These are phyloP conservation scores for Codiaeum variegatum DNA, from an alignment of 441 rosid species.

Conservation along the genomic window DNA sequence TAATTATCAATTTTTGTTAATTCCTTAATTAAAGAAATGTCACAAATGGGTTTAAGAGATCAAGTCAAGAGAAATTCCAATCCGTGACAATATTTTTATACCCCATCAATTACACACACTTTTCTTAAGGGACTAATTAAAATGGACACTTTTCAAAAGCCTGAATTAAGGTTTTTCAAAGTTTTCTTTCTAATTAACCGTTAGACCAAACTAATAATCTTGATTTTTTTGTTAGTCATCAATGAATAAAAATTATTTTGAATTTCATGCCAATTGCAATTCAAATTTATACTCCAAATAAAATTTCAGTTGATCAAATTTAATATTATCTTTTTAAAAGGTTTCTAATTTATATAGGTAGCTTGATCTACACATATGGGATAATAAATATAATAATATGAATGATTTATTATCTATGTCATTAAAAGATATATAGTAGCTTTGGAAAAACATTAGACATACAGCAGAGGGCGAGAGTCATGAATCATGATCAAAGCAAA, in stretches of 20 bases:
- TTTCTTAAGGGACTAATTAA: neutral
- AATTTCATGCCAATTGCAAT: too few relatives aligned
- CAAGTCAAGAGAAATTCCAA: slow-evolving; percentile 19
- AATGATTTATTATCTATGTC: neutral
- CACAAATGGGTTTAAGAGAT: neutral
- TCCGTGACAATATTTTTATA: neutral
- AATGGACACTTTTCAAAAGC: slow-evolving; percentile 18
- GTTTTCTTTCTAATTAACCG: neutral
- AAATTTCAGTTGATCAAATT: too few relatives aligned
- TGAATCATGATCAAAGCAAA: slow-evolving; percentile 1
- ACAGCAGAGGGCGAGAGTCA: neutral
- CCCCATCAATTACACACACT: neutral
- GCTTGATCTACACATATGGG: neutral
- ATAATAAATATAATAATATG: too few relatives aligned
- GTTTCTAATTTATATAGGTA: neutral
- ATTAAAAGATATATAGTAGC: neutral
- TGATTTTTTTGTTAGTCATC: too few relatives aligned
- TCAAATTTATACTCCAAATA: too few relatives aligned
- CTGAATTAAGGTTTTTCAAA: slow-evolving; percentile 10
- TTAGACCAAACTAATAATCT: neutral
- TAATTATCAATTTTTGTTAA: slow-evolving; percentile 3
- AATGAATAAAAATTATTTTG: too few relatives aligned
- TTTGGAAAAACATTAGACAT: too few relatives aligned
- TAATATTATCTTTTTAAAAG: too few relatives aligned
- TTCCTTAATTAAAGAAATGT: slow-evolving; percentile 21